Evolutionary conservation across 2,329 filamentous ascomycete species (phyloP).

Genomic region (Ophiostoma quercus): DNA sequence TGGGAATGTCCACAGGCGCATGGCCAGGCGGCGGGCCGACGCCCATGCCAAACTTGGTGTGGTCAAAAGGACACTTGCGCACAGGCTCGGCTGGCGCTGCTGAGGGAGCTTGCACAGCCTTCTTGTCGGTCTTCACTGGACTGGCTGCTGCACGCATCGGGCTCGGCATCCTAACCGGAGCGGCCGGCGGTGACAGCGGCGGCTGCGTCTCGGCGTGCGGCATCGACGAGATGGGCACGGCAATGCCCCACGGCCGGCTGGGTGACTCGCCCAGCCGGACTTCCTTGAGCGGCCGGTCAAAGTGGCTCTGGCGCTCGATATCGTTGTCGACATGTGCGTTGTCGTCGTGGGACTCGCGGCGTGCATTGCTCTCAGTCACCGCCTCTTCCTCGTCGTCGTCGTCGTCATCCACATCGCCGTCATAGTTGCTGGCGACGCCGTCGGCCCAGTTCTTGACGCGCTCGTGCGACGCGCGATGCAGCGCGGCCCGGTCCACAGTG

Average conservation of each 20-base stretch:
- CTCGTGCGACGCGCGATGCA: slow-evolving; percentile 55
- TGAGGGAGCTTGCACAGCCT: not conserved
- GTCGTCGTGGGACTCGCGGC: slow-evolving; percentile 16
- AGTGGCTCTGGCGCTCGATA: slow-evolving; percentile 63
- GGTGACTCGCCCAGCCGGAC: slow-evolving; percentile 91
- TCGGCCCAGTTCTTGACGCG: slow-evolving; percentile 84
- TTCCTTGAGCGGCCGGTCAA: slow-evolving; percentile 80
- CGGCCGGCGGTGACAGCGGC: slow-evolving; percentile 53
- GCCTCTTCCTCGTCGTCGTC: not conserved
- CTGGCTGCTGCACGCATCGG: slow-evolving; percentile 28
- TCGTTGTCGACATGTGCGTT: slow-evolving; percentile 38
- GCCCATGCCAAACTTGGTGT: slow-evolving; percentile 31
- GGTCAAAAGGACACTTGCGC: slow-evolving; percentile 53
- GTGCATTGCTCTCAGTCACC: not conserved
- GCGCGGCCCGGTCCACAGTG: slow-evolving; percentile 23
- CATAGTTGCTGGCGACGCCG: slow-evolving; percentile 50
- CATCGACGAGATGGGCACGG: slow-evolving; percentile 53
- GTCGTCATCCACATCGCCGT: slow-evolving; percentile 9
- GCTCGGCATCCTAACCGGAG: slow-evolving; percentile 49
- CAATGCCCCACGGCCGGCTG: slow-evolving; percentile 87
- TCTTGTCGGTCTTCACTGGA: slow-evolving; percentile 19
- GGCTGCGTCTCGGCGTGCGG: slow-evolving; percentile 36
- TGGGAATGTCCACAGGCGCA: not conserved
- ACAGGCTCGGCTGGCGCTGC: slow-evolving; percentile 15
- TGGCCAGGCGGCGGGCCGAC: slow-evolving; percentile 20